Base-by-base conservation (phyloP, 2,329 filamentous ascomycete species). In the Fusarium sacchari region DNA sequence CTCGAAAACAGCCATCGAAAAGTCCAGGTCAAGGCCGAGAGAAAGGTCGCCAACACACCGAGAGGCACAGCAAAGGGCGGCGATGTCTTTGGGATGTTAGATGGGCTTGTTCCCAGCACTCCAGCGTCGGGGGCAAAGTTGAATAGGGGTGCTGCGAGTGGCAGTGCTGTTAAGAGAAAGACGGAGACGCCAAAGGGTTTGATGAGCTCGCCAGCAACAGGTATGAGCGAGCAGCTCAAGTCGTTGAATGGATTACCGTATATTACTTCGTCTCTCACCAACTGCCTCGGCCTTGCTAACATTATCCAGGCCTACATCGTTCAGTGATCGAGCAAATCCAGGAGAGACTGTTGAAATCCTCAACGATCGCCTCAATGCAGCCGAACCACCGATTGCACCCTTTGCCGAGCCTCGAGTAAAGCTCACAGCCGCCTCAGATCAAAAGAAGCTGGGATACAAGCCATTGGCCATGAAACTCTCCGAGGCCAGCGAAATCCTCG, bases 401-500 rank as follows among this genome's bases (percentile, higher is more conserved):
- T 94, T 91, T 73, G 80, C 90, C 17, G 93, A 96, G 81, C 80
- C 94, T 22, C 92, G 96, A 57, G 91, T 98, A 80, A 95, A 93
- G 80, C 87, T 97, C 26, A 95, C 92, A 11, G 93, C 94, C 6
- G 93, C 94, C 67, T 96, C 94, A 3, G 96, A 98, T 80, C 88
- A 94, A 78, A 95, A 95, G 81, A 98, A 97, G 81, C 92, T 98
- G 75, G 90, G 87, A 2, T 99, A 98, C 83, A 96, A 95, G 80
- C 94, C 95, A 5, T 92, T 98, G 87, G 93, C 94, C 5, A 97
- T 98, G 95, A 97, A 97, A 79, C 87, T 96, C 12, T 95, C 94
- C 10, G 95, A 98, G 80, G 91, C 94, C 0, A 97, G 96, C 9
- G 95, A 97, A 81, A 94, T 97, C 49, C 88, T 98, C 13, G 96